Base-by-base conservation (phyloP, 768 basidiomycete species). In the Mycena latifolia region DNA sequence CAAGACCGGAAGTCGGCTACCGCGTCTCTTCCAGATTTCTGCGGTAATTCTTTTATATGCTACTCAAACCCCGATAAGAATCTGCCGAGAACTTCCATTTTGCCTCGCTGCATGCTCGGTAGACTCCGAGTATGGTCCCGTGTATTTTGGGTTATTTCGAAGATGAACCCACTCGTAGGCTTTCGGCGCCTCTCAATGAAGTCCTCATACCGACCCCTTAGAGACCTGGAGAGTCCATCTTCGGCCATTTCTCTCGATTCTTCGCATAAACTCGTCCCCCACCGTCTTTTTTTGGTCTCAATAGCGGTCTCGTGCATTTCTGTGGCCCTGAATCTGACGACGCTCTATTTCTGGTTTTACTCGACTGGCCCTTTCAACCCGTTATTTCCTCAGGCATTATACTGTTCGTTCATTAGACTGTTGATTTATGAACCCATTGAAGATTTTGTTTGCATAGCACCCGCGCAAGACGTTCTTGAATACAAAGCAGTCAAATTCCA, bases 401-500 rank as follows among this genome's bases (percentile, higher is more conserved):
- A 70, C n/a, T 70, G 69, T 70, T 56, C 48, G 69, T 66, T 0
- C 6, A 29, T 29, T 7, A 2, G 22, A 53, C 18, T 33, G 20
- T 55, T 33, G 12, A 3, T 56, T 31, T 35, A 17, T n/a, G 12
- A 15, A 35, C 15, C 18, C 55, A 10, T 29, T 65, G n/a, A 68
- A 48, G n/a, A n/a, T n/a, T n/a, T 35, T 20, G 20, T 18, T 39
- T 9, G 4, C 8, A 6, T 45, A 74, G 73, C 73, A 24, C 73
- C 73, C 17, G 73, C 73, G 1, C 72, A 74, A 39, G 50, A 64
- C 55, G 69, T 56, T 22, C 46, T 74, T 17, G 57, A 61, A 35
- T 73, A 73, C 66, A 65, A 69, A 55, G 27, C 48, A 28, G 66
- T 71, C 50, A 73, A 72, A 61, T 73, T 74, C 43, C 71, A 72